Evolutionary conservation across 2,329 filamentous ascomycete genomes (phyloP), one percentile per base, ranked within the genome.

Genomic region (Thermoascus crustaceus): DNA sequence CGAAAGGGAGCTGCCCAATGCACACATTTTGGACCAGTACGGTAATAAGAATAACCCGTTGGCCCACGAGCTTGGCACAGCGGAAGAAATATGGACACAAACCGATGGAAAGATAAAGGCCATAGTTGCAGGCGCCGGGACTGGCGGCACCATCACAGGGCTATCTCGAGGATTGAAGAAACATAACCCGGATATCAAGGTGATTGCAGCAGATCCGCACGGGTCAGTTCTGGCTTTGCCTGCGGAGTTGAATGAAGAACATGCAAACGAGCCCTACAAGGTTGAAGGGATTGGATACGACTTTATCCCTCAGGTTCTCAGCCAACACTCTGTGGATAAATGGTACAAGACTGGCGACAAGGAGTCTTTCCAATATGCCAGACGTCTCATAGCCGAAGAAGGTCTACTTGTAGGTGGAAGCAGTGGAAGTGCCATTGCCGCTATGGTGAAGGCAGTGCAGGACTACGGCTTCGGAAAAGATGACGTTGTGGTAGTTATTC

Each of bases 271-370:
- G 60, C 71, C 80, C 1, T 98, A 98, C 71, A 96, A 98, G 68
- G 91, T 98, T 1, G 91, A 98, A 67, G 91, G 91, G 27, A 98
- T 98, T 52, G 91, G 91, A 13, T 98, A 98, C 60, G 91, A 98
- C 61, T 98, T 98, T 60, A 83, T 98, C 40, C 91, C 93, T 5
- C 85, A 96, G 16, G 93, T 98, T 4, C 71, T 98, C 37, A 80
- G 91, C 47, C 85, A 82, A 54, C 64, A 79, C 18, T 60, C 75
- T 4, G 84, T 98, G 19, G 85, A 95, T 61, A 83, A 82, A 56
- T 98, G 91, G 91, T 96, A 95, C 70, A 98, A 98, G 76, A 98
- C 91, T 3, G 85, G 89, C 42, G 91, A 98, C 56, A 75, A 77
- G 42, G 84, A 94, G 57, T 88, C 88, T 2, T 98, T 98, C 66